phyloP scores from a whole-genome alignment of 345 rosid species.

The Salix dunnii region DNA sequence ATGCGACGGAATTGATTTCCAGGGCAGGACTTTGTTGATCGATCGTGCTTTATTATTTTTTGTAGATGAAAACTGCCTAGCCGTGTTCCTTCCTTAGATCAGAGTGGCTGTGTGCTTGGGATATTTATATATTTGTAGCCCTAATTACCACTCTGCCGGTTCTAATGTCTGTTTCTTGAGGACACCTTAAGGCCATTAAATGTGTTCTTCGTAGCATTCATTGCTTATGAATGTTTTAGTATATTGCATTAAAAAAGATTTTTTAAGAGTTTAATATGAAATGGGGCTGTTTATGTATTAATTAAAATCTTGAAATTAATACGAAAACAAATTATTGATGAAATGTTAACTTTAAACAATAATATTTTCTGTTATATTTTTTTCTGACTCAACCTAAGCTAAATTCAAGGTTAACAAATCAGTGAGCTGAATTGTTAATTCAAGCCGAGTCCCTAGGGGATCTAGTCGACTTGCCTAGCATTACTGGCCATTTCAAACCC shows the following conservation, averaged over 20 bases:
- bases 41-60: not conserved
- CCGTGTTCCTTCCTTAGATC: not conserved
- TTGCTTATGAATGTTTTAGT: too few relatives aligned
- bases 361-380: too few relatives aligned
- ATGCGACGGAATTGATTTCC: not conserved
- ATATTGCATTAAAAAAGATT: too few relatives aligned
- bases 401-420: too few relatives aligned
- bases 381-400: too few relatives aligned
- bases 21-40: not conserved
- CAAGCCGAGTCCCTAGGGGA: too few relatives aligned
- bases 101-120: not conserved
- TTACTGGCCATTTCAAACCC: not conserved
- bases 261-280: too few relatives aligned
- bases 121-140: not conserved
- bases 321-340: not conserved
- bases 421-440: too few relatives aligned
- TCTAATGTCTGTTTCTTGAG: too few relatives aligned
- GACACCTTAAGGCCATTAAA: too few relatives aligned
- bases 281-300: too few relatives aligned
- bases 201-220: too few relatives aligned
- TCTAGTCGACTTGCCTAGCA: constrained; percentile 9
- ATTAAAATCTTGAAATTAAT: not conserved
- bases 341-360: not conserved
- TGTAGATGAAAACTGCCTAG: not conserved
- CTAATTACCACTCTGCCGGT: not conserved